Percentiles rank a stretch among this genome's conserved stretches.
Conservation (phyloP, 371 early-diverging fungal species). For the Neoconidiobolus thromboides region DNA sequence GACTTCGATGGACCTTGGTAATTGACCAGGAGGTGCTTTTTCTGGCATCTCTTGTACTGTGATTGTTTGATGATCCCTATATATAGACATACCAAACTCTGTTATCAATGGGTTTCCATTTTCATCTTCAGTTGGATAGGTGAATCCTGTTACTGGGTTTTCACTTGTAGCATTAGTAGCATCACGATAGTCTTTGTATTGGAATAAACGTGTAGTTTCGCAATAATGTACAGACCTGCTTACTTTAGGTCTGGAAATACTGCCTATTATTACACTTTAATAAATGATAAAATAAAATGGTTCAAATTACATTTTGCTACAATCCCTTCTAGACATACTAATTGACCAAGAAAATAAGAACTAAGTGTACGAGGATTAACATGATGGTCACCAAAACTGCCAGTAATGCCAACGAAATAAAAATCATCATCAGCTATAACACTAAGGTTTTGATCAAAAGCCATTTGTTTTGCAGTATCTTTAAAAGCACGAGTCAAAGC, state of each 20-base stretch:
- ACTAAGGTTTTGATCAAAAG: constrained; percentile 16
- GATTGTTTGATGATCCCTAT: constrained; percentile 90
- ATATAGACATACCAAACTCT: constrained; percentile 89
- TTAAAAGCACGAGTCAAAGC: constrained; percentile 52
- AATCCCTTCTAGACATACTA: constrained; percentile 96
- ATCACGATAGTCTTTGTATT: constrained; percentile 83
- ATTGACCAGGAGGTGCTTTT: constrained; percentile 91
- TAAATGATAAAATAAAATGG: not conserved
- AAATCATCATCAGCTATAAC: constrained; percentile 18
- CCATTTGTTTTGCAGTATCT: constrained; percentile 48
- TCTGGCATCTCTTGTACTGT: constrained; percentile 99
- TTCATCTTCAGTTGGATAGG: constrained; percentile 81
- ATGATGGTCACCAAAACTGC: constrained; percentile 83
- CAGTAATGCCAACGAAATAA: constrained; percentile 76
- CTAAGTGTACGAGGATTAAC: constrained; percentile 84
- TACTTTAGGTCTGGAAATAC: constrained; percentile 95
- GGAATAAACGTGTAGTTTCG: constrained; percentile 63
- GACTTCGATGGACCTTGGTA: constrained; percentile 95
- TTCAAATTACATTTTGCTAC: constrained; percentile 73
- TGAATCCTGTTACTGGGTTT: constrained; percentile 38
- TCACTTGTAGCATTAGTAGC: constrained; percentile 29
- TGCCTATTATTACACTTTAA: constrained; percentile 27
- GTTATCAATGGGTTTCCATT: constrained; percentile 79
- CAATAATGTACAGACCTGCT: constrained; percentile 86
- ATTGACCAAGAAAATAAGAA: constrained; percentile 63